These are phyloP conservation scores for Lactarius sp. DNA, from an alignment of 768 basidiomycete species.

Conservation along the genomic window DNA sequence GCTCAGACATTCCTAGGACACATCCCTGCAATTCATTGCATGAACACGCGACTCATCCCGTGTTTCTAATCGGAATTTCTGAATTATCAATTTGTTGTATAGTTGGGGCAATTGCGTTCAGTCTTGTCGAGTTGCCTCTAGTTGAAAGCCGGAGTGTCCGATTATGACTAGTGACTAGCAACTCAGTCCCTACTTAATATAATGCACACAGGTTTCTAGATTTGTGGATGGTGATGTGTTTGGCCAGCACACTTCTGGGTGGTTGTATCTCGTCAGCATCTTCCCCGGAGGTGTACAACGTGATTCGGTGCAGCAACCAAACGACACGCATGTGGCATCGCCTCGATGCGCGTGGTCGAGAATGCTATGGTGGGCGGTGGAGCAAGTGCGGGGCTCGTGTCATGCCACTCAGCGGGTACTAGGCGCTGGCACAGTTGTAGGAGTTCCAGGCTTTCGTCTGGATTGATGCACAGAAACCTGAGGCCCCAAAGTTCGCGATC, in stretches of 20 bases:
- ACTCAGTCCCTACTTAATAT: not conserved
- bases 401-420: too few relatives aligned
- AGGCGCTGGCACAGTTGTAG: too few relatives aligned
- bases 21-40: constrained; percentile 32
- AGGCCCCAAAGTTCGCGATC: too few relatives aligned
- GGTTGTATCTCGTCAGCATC: not conserved
- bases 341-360: not conserved
- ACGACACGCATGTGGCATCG: too few relatives aligned
- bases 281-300: not conserved
- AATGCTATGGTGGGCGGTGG: too few relatives aligned
- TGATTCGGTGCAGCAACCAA: too few relatives aligned
- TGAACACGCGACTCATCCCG: constrained; percentile 13
- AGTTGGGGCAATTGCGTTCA: not conserved
- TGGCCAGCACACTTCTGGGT: too few relatives aligned
- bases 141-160: not conserved
- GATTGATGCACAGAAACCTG: too few relatives aligned
- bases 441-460: not conserved
- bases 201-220: not conserved
- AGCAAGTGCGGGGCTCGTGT: too few relatives aligned
- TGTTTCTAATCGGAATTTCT: not conserved
- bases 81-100: not conserved
- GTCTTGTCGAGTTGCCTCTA: not conserved
- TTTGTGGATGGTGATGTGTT: too few relatives aligned
- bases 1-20: constrained; percentile 28
- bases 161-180: not conserved